phyloP scores from a whole-genome alignment of 2,329 filamentous ascomycete genomes.

The Ampelomyces quisqualis region DNA sequence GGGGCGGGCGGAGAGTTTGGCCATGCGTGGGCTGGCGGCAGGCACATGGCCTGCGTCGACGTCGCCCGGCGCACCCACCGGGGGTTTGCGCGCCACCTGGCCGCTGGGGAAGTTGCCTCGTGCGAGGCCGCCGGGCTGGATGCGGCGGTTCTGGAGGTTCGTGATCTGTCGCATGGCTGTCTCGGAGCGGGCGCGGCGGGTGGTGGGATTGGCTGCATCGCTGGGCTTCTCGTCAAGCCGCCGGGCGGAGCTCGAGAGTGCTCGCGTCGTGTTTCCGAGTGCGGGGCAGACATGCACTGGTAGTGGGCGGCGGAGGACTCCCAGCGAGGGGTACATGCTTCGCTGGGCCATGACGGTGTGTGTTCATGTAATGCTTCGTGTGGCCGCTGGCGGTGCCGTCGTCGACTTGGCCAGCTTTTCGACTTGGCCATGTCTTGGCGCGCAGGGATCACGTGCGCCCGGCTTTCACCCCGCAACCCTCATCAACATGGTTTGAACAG shows the following conservation, averaged over 20 bases:
- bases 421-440: conserved; percentile 31
- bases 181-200: conserved; percentile 29
- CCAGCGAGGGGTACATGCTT: conserved; percentile 39
- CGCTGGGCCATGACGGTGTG: conserved; percentile 40
- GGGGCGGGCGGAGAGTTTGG: conserved; percentile 10
- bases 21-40: conserved; percentile 11
- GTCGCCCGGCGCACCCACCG: too few relatives aligned
- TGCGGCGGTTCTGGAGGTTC: conserved; percentile 25
- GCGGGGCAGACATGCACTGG: conserved; percentile 17
- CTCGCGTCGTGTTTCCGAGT: conserved; percentile 22
- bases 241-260: conserved; percentile 30
- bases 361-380: too few relatives aligned
- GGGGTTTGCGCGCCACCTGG: conserved; percentile 12
- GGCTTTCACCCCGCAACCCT: neutral
- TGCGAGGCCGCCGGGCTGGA: conserved; percentile 19
- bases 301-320: conserved; percentile 29
- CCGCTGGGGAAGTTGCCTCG: conserved; percentile 25
- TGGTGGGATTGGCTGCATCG: conserved; percentile 18
- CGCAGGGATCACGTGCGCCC: conserved; percentile 19
- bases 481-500: neutral
- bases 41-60: neutral
- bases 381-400: conserved; percentile 9
- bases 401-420: conserved; percentile 29
- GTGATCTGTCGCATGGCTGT: conserved; percentile 29
- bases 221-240: conserved; percentile 27